These are phyloP conservation scores for Candida boidinii DNA, from an alignment of 805 yeast genomes.

Conservation along the genomic window DNA sequence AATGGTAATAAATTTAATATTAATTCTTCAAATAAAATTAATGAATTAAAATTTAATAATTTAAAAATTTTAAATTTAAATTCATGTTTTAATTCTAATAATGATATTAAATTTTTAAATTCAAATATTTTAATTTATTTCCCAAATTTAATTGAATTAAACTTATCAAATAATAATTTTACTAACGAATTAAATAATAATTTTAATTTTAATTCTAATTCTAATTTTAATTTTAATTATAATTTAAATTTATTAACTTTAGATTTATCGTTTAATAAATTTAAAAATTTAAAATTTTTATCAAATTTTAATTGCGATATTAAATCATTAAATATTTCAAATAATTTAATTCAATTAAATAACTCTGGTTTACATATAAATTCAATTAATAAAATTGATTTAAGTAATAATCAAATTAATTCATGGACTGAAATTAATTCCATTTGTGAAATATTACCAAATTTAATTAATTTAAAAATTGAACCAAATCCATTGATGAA, in stretches of 20 bases:
- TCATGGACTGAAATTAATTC: constrained; percentile 43
- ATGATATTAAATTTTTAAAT: constrained; percentile 20
- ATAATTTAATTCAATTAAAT: constrained; percentile 22
- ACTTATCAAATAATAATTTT: too few species aligned
- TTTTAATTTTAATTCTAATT: too few species aligned
- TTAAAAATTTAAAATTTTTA: constrained; percentile 13
- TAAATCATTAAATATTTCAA: constrained; percentile 24
- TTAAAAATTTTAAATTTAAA: neutral
- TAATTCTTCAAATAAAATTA: constrained; percentile 7
- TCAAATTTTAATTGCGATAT: constrained; percentile 9
- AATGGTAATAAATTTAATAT: constrained; percentile 42
- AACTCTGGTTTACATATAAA: neutral
- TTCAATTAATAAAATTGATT: constrained; percentile 30
- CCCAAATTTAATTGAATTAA: too few species aligned
- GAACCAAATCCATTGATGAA: constrained; percentile 44
- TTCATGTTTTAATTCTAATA: too few species aligned
- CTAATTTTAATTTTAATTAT: too few species aligned
- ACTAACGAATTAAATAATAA: too few species aligned
- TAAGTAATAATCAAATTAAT: constrained; percentile 40
- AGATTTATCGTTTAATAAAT: constrained; percentile 32
- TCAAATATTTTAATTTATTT: constrained; percentile 26
- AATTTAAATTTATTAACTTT: constrained; percentile 3
- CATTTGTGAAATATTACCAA: constrained; percentile 29
- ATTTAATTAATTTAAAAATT: constrained; percentile 37
- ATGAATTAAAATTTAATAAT: constrained; percentile 30